A percentile compares a stretch with the other conserved stretches of the same genome.
Conservation (phyloP, 192 early-diverging fungal genomes). For the Pilaira anomala region DNA sequence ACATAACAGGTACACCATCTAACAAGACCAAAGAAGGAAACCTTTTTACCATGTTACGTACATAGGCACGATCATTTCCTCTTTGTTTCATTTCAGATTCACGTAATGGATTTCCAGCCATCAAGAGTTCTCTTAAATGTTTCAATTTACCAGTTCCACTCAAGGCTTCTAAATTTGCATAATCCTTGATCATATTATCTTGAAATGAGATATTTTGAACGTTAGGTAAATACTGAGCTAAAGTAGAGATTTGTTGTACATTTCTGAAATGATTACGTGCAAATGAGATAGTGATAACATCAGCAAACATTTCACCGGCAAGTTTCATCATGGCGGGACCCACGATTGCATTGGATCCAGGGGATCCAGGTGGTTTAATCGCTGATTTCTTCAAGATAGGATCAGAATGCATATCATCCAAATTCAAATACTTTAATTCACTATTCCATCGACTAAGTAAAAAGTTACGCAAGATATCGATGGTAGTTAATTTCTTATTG, state of each 20-base stretch:
- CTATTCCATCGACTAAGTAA: slow-evolving; percentile 25
- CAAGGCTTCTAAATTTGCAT: slow-evolving; percentile 39
- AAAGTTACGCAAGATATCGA: slow-evolving; percentile 28
- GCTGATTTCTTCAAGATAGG: slow-evolving; percentile 26
- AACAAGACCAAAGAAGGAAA: slow-evolving; percentile 42
- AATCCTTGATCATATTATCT: slow-evolving; percentile 36
- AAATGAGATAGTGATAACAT: slow-evolving; percentile 40
- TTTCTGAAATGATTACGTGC: slow-evolving; percentile 37
- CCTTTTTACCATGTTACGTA: slow-evolving; percentile 28
- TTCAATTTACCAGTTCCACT: slow-evolving; percentile 36
- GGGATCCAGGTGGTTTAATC: slow-evolving; percentile 21
- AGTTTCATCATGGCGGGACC: slow-evolving; percentile 35
- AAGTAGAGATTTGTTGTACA: slow-evolving; percentile 33
- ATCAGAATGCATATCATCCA: slow-evolving; percentile 30
- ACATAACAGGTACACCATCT: slow-evolving; percentile 25
- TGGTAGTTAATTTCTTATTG: slow-evolving; percentile 19
- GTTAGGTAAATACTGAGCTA: slow-evolving; percentile 41
- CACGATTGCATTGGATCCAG: slow-evolving; percentile 20
- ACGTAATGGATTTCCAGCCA: slow-evolving; percentile 40
- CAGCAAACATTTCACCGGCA: slow-evolving; percentile 31
- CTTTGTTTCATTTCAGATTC: slow-evolving; percentile 35
- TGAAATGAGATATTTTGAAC: slow-evolving; percentile 45
- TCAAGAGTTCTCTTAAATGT: slow-evolving; percentile 38
- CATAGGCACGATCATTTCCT: slow-evolving; percentile 29
- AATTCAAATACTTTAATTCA: slow-evolving; percentile 22